Evolutionary conservation across 352 stramenopile genomes (phyloP), one percentile per base, ranked within the genome.

Genomic region (Pythium dissimile): DNA sequence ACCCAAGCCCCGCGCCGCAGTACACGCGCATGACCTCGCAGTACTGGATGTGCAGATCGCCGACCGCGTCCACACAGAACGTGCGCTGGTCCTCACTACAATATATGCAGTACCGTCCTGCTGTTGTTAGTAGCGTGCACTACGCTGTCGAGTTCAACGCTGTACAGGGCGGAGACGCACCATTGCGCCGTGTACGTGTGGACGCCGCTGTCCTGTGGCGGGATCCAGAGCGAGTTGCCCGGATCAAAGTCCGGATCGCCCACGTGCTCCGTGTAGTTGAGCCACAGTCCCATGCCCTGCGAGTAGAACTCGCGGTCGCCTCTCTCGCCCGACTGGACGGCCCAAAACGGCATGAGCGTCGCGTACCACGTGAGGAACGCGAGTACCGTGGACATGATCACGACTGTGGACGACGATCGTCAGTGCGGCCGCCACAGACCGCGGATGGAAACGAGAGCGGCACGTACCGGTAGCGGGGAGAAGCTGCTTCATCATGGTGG

Each of bases 191-290:
- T 64, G 61, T 84, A 92, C 13, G 69, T 73, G 51, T 90, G 58
- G 18, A 65, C 71, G 8, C 62, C 78, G 27, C 73, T 92, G 43
- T 67, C 60, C 46, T 92, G 82, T 10, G 73, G 65, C 16, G 82
- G 82, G 15, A 88, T 66, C 82, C 82, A 92, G 23, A 92, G 72
- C 37, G 82, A 89, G 52, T 92, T 92, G 32, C 80, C 76, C 1
- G 82, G 82, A 34, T 90, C 82, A 37, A 86, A 92, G 39, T 43
- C 64, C 5, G 66, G 56, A 44, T 86, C 82, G 24, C 82, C 82
- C 26, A 86, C 76, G 47, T 89, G 82, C 54, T 88, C 75, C 3
- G 82, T 92, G 67, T 82, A 92, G 62, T 92, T 92, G 54, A 88
- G 78, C 82, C 82, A 92, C 18, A 92, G 58, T 1, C 82, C 82